Evolutionary conservation across 345 rosid species (phyloP).

Genomic region (Chamaenerion angustifolium): DNA sequence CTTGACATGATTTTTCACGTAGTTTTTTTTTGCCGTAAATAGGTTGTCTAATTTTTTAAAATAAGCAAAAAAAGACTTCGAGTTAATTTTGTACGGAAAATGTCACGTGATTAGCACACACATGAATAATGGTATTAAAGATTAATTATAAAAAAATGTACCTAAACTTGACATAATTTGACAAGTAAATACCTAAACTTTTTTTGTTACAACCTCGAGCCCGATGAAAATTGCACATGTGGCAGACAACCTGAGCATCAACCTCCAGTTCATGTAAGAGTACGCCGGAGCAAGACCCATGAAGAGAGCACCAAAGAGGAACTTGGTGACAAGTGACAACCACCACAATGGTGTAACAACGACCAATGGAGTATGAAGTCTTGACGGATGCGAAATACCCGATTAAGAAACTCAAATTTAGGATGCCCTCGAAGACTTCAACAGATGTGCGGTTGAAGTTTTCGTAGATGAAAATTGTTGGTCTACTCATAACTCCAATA

Average conservation of each 20-base stretch:
- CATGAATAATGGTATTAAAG: no score
- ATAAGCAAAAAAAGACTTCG: no score
- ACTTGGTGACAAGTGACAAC: slow-evolving; percentile 34
- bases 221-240: slow-evolving; percentile 21
- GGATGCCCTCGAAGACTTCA: slow-evolving; percentile 38
- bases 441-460: slow-evolving; percentile 29
- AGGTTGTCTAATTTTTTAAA: no score
- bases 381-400: slow-evolving; percentile 42
- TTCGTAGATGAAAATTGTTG: slow-evolving; percentile 29
- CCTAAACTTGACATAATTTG: no score
- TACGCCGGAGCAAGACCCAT: slow-evolving; percentile 44
- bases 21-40: no score
- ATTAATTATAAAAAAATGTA: no score
- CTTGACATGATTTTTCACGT: no score
- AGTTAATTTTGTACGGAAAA: no score
- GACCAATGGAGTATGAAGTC: slow-evolving; percentile 44
- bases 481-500: slow-evolving; percentile 65
- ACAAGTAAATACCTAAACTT: no score
- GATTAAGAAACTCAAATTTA: slow-evolving; percentile 37
- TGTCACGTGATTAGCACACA: no score
- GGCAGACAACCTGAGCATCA: slow-evolving; percentile 42
- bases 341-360: slow-evolving; percentile 39
- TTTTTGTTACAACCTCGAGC: slow-evolving; percentile 17
- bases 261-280: slow-evolving; percentile 29
- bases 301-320: slow-evolving; percentile 35